Evolutionary conservation across 176 grass and related monocot species (phyloP), one percentile per base, ranked within the genome.

Genomic region (barley (Hordeum vulgare)): DNA sequence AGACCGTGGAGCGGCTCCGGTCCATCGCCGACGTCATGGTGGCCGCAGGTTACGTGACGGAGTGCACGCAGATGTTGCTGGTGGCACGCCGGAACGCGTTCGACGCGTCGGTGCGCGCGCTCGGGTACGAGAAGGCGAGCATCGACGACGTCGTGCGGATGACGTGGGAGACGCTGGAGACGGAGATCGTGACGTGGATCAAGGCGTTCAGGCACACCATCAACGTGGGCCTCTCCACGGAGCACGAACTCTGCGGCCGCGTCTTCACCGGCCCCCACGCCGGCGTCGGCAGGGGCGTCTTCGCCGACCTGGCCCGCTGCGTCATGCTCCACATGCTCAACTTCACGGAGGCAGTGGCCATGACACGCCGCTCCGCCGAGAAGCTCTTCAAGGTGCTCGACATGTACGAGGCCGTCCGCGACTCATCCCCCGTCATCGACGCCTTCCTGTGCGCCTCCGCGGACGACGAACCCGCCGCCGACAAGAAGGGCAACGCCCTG

Each of bases 371-470:
- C 75, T 86, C 89, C 0, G 86, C 88, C 0, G 97, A 96, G 81
- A 96, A 92, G 85, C 89, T 99, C 12, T 96, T 96, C 88, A 96
- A 92, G 74, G 90, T 99, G 70, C 91, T 99, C 17, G 93, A 99
- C 67, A 94, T 96, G 85, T 99, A 94, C 57, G 93, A 99, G 87
- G 81, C 91, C 15, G 66, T 96, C 54, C 86, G 89, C 8, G 93
- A 96, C 74, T 85, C 86, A 11, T 54, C 54, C 17, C 89, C 87
- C 0, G 51, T 71, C 35, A 84, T 99, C 64, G 87, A 92, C 76
- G 79, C 85, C 26, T 91, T 94, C 68, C 84, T 99, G 60, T 40
- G 63, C 11, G 49, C 66, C 33, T 51, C 69, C 11, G 59, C 66
- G 23, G 44, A 36, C 6, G 72, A 64, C 78, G 10, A 42, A 28